Percentiles rank a stretch among this genome's conserved stretches.
Evolutionary conservation across 192 early-diverging fungal genomes (phyloP).

Genomic region (Pilobolus umbonatus): DNA sequence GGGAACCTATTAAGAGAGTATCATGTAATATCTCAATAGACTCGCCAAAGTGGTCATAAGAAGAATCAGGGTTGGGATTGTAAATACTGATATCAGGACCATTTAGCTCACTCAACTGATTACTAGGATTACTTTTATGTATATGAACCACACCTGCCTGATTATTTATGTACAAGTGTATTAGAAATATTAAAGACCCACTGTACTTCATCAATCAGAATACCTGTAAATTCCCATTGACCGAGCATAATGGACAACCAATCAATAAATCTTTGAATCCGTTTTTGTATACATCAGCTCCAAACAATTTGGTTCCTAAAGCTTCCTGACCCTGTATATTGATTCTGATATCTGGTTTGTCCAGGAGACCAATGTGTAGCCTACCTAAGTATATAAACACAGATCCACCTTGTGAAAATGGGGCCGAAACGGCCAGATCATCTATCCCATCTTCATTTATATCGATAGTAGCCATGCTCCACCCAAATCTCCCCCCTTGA

Average conservation of each 20-base stretch:
- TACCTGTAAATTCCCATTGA: neutral
- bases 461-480: conserved; percentile 71
- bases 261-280: conserved; percentile 61
- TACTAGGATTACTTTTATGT: conserved; percentile 24
- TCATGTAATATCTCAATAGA: neutral
- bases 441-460: conserved; percentile 83
- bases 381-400: conserved; percentile 68
- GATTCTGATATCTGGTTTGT: conserved; percentile 44
- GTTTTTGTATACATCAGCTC: conserved; percentile 60
- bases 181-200: neutral
- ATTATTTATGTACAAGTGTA: conserved; percentile 2
- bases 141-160: conserved; percentile 47
- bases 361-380: conserved; percentile 32
- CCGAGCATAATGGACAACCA: conserved; percentile 53
- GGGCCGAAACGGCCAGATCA: conserved; percentile 74
- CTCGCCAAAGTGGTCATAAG: conserved; percentile 31
- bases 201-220: neutral
- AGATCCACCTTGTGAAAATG: conserved; percentile 46
- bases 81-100: conserved; percentile 5
- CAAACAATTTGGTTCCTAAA: conserved; percentile 45
- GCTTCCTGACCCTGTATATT: conserved; percentile 14
- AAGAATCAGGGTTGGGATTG: conserved; percentile 5
- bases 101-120: too few species aligned
- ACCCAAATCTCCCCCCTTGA: conserved; percentile 61
- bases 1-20: conserved; percentile 29